Base-by-base conservation (phyloP, 202 grass and related monocot species). In the Setaria viridis region DNA sequence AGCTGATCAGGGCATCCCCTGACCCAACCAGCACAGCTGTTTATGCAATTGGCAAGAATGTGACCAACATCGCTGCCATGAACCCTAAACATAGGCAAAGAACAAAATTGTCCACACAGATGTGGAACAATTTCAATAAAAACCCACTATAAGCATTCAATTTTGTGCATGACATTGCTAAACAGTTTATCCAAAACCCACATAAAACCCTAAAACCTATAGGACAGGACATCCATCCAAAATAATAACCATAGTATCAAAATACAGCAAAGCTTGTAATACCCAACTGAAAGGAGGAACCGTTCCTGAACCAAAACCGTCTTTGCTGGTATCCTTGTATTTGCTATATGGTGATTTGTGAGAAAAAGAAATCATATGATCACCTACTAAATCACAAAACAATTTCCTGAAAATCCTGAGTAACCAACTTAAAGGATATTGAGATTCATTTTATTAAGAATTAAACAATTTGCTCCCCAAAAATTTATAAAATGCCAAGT, bases 21-120 rank as follows among this genome's bases (percentile, higher is more conserved):
- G 20, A 65, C 3, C 53, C 64, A 35, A 77, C 76, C 62, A 69
- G 41, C 78, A 65, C 39, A 51, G 50, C 30, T 53, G 30, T 81
- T 72, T 20, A 48, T 9, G 16, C 25, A 21, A 60, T 63, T 65
- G 11, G 42, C 45, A 64, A 11, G 19, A 25, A 62, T 25, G 42
- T 14, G 3, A 76, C 17, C 11, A 62, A 60, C 6, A 49, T 32
- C 4, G 14, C 4, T 19, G 5, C 39, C 48, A 43, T 19, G 59
- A 84, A 66, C 48, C 48, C 49, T 46, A 70, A 62, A 41, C 41
- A 78, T 34, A 3, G 6, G 2, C 48, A 62, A 66, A 11, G 12
- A 77, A 60, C 7, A 7, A 6, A 46, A 25, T 11, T 76, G 1
- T 76, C 47, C 17, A 4, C 32, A 64, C 0, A 2, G 25, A 3